phyloP scores from a whole-genome alignment of 164 flowering plant genomes.

The Dillenia turbinata region DNA sequence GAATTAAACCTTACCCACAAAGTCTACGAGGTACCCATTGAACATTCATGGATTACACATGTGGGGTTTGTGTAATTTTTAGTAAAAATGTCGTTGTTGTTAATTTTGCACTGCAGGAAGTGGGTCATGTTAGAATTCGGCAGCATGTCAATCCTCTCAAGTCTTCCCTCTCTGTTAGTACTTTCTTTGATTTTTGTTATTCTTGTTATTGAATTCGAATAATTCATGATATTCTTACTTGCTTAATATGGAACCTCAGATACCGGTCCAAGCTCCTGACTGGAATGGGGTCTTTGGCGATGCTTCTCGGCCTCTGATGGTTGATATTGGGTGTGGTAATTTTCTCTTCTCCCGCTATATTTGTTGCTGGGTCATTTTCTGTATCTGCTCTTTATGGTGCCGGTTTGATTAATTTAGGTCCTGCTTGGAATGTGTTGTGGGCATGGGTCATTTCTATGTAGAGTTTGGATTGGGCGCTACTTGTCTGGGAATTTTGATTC shows the following conservation, averaged over 20 bases:
- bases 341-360: too few species aligned
- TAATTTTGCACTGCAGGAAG: conserved; percentile 29
- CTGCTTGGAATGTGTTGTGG: too few species aligned
- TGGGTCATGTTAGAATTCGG: conserved; percentile 75
- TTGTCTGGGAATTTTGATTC: too few species aligned
- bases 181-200: neutral
- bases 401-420: too few species aligned
- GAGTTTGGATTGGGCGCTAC: too few species aligned
- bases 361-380: too few species aligned
- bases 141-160: conserved; percentile 93
- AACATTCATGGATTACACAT: too few species aligned
- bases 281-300: conserved; percentile 67
- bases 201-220: too few species aligned
- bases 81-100: neutral
- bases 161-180: conserved; percentile 44
- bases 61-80: neutral
- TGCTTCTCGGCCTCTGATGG: conserved; percentile 73
- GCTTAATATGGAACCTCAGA: conserved; percentile 21
- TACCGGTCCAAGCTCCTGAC: conserved; percentile 54
- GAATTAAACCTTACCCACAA: conserved; percentile 57
- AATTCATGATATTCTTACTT: too few species aligned
- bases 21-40: conserved; percentile 29
- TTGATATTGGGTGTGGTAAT: conserved; percentile 85
- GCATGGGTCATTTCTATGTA: too few species aligned
- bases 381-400: too few species aligned